A percentile compares a stretch with the other conserved stretches of the same genome.
Conservation (phyloP, 2,329 filamentous ascomycete species). For the Exserohilum turcica region DNA sequence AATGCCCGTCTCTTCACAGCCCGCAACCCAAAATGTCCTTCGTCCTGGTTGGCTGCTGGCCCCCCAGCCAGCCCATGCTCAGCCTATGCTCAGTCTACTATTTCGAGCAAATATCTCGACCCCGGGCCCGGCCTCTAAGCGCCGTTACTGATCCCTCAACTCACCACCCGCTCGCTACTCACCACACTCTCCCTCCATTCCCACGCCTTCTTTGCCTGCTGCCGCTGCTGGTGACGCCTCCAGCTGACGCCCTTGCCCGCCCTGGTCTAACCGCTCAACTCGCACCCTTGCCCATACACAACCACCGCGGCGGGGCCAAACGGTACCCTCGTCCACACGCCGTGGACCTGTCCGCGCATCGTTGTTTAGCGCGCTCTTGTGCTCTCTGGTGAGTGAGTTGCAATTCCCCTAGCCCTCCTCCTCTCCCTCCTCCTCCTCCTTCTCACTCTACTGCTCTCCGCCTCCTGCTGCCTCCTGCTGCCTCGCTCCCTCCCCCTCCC, state of each 20-base stretch:
- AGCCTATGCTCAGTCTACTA: slow-evolving; percentile 39
- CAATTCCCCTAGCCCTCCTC: slow-evolving; percentile 38
- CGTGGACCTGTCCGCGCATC: slow-evolving; percentile 43
- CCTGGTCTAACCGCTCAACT: slow-evolving; percentile 38
- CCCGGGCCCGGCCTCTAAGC: slow-evolving; percentile 40
- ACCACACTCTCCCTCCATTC: slow-evolving; percentile 32
- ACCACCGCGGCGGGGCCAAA: slow-evolving; percentile 45
- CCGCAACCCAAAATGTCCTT: no score
- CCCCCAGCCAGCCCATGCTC: slow-evolving; percentile 30
- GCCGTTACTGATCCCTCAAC: slow-evolving; percentile 45
- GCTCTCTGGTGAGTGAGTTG: slow-evolving; percentile 45
- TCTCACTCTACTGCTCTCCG: slow-evolving; percentile 41
- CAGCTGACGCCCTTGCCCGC: slow-evolving; percentile 48
- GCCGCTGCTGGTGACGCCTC: no score
- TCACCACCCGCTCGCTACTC: no score
- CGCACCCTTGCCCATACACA: slow-evolving; percentile 38
- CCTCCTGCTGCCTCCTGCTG: slow-evolving; percentile 17
- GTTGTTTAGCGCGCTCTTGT: slow-evolving; percentile 44
- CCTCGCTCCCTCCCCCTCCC: slow-evolving; percentile 38
- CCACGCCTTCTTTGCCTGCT: slow-evolving; percentile 15
- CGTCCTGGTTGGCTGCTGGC: slow-evolving; percentile 30
- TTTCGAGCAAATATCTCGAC: slow-evolving; percentile 45
- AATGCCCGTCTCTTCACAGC: slow-evolving; percentile 44
- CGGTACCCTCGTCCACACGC: slow-evolving; percentile 46
- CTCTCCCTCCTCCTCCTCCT: slow-evolving; percentile 33